phyloP scores from a whole-genome alignment of 257 asterid species.

The Solanum neorickii region DNA sequence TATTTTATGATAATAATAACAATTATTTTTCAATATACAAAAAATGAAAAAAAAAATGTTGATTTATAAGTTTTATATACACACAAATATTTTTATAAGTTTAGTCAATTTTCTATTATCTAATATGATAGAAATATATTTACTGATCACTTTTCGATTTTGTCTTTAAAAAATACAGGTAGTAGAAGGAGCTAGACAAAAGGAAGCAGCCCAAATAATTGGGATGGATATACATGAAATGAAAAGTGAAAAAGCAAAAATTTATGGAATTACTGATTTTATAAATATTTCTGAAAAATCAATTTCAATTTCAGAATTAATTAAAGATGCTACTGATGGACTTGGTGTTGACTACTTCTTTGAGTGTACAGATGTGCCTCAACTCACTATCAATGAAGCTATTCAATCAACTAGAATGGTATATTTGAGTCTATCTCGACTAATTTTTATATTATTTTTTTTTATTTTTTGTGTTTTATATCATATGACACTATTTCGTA shows the following conservation, averaged over 20 bases:
- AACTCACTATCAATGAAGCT: constrained; percentile 53
- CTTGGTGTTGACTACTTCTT: constrained; percentile 57
- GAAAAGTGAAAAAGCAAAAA: constrained; percentile 42
- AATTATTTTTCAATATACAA: too few species aligned
- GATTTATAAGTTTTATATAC: too few species aligned
- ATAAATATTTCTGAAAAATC: constrained; percentile 43
- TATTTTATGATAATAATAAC: too few species aligned
- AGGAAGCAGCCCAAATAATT: constrained; percentile 50
- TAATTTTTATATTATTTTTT: too few species aligned
- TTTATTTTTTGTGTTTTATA: too few species aligned
- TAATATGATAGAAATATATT: not conserved
- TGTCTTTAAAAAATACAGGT: constrained; percentile 19
- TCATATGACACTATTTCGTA: not conserved
- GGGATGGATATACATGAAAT: constrained; percentile 54
- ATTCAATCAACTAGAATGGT: constrained; percentile 64
- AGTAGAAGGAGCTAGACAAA: constrained; percentile 37
- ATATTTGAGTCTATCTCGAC: not conserved
- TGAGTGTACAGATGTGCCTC: constrained; percentile 64
- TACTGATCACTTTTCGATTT: not conserved
- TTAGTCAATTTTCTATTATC: not conserved
- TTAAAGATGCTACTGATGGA: constrained; percentile 62
- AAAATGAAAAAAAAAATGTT: not conserved
- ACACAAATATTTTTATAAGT: not conserved
- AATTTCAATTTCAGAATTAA: constrained; percentile 37
- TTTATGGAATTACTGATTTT: constrained; percentile 60